Evolutionary conservation across 768 basidiomycete species (phyloP).

Genomic region (Pisolithus sp.): DNA sequence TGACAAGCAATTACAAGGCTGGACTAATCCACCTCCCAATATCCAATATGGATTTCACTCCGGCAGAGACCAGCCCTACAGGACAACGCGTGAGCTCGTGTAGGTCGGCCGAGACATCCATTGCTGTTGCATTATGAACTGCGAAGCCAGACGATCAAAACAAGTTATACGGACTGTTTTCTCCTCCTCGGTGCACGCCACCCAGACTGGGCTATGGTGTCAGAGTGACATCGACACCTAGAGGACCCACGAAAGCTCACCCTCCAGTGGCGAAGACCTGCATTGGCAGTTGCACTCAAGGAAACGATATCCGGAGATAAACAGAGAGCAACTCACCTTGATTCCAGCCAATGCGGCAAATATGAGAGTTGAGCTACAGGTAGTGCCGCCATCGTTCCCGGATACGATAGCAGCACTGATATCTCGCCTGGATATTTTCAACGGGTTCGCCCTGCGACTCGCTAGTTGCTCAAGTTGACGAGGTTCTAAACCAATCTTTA

Average conservation of each 20-base stretch:
- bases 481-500: constrained; percentile 76
- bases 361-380: constrained; percentile 67
- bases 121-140: constrained; percentile 43
- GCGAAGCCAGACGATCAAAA: not conserved
- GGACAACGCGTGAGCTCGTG: constrained; percentile 85
- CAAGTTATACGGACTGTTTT: constrained; percentile 42
- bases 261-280: constrained; percentile 92
- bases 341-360: constrained; percentile 81
- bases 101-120: constrained; percentile 94
- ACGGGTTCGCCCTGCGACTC: constrained; percentile 38
- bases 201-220: constrained; percentile 47
- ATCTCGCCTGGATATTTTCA: constrained; percentile 77
- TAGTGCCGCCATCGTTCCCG: constrained; percentile 73
- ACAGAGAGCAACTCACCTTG: constrained; percentile 41
- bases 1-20: not conserved
- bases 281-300: not conserved
- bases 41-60: constrained; percentile 92
- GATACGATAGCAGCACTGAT: constrained; percentile 68
- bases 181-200: constrained; percentile 76
- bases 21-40: constrained; percentile 56
- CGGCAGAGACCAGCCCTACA: constrained; percentile 88
- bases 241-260: constrained; percentile 37
- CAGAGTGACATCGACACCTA: not conserved
- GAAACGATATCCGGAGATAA: not conserved
- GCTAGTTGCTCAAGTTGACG: constrained; percentile 66